These are phyloP conservation scores for Hymenoscyphus linearis DNA, from an alignment of 2,329 filamentous ascomycete genomes.

Conservation along the genomic window DNA sequence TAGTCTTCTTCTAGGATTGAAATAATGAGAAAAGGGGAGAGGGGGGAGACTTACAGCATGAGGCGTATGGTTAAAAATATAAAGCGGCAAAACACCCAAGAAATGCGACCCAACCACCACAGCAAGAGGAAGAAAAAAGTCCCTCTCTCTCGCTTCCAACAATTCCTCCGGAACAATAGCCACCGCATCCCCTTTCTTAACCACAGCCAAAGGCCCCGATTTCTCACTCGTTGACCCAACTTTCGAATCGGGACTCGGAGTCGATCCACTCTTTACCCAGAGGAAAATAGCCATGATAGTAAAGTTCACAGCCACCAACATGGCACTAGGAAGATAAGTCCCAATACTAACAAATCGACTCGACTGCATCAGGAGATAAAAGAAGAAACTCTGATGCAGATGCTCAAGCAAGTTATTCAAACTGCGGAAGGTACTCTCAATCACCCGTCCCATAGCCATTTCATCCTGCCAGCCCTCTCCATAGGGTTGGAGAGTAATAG, in stretches of 20 bases:
- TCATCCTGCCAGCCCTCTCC: constrained; percentile 96
- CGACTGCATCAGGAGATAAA: constrained; percentile 80
- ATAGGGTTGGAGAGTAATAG: constrained; percentile 84
- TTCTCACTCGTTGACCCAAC: constrained; percentile 28
- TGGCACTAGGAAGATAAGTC: constrained; percentile 95
- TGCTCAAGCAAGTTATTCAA: constrained; percentile 96
- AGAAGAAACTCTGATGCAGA: constrained; percentile 98
- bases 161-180: constrained; percentile 22
- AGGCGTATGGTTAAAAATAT: constrained; percentile 74
- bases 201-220: constrained; percentile 25
- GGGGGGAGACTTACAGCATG: constrained; percentile 45
- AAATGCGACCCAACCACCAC: constrained; percentile 71
- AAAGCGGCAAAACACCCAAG: constrained; percentile 74
- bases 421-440: constrained; percentile 88
- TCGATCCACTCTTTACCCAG: constrained; percentile 81
- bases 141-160: constrained; percentile 36
- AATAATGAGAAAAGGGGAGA: background rate
- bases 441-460: constrained; percentile 84
- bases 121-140: constrained; percentile 67
- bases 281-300: constrained; percentile 90
- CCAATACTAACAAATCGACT: constrained; percentile 97
- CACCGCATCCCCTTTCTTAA: constrained; percentile 19
- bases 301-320: constrained; percentile 91
- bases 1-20: background rate
- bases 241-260: constrained; percentile 9